A percentile compares a stretch with the other conserved stretches of the same genome.
These are phyloP conservation scores for Flaveria robusta DNA, from an alignment of 129 eudicot genomes.

Conservation along the genomic window DNA sequence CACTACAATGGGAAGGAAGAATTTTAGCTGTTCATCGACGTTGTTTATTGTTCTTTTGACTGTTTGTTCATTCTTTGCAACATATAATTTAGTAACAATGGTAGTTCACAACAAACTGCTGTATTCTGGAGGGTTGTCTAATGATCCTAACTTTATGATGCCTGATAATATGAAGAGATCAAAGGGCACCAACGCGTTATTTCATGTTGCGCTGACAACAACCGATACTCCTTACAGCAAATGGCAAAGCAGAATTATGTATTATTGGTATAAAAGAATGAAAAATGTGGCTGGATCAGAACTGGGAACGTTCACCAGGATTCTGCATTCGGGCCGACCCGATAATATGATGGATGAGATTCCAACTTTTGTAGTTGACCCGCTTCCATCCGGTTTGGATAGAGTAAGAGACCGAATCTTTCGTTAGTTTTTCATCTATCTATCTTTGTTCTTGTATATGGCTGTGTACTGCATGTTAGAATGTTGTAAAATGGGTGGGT, in stretches of 20 bases:
- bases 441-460: background rate
- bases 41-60: constrained; percentile 48
- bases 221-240: constrained; percentile 66
- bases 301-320: constrained; percentile 65
- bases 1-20: constrained; percentile 51
- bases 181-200: constrained; percentile 38
- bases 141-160: constrained; percentile 61
- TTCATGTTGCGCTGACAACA: constrained; percentile 70
- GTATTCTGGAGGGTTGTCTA: constrained; percentile 20
- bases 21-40: constrained; percentile 37
- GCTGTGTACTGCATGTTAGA: background rate
- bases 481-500: background rate
- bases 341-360: constrained; percentile 71
- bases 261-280: constrained; percentile 65
- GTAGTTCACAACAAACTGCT: constrained; percentile 40
- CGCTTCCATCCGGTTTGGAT: constrained; percentile 69
- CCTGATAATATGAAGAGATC: constrained; percentile 40
- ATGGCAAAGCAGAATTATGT: constrained; percentile 79
- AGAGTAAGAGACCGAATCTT: constrained; percentile 48
- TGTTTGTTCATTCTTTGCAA: constrained; percentile 52
- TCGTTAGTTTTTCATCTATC: background rate
- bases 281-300: constrained; percentile 59
- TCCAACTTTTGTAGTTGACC: constrained; percentile 70
- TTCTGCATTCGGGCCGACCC: constrained; percentile 67
- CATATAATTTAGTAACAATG: constrained; percentile 52